Evolutionary conservation across 495 filamentous ascomycete genomes (phyloP), one percentile per base, ranked within the genome.

Genomic region (Sporormia fimetaria): DNA sequence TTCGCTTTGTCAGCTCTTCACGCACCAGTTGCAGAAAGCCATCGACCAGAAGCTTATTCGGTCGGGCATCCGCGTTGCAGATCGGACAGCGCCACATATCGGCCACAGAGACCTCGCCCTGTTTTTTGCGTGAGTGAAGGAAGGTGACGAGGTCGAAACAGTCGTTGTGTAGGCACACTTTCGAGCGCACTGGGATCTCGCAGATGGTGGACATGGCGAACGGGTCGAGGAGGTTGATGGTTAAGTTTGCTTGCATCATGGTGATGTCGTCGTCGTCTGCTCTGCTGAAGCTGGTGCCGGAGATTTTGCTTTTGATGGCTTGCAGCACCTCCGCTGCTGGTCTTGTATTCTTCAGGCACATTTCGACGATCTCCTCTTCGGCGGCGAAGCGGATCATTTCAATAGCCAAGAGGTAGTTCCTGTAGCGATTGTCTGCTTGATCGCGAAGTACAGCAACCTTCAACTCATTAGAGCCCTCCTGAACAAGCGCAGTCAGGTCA

Each of bases 141-240:
- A 81, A 94, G 0, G 73, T 85, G 18, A 84, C 73, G 16, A 90
- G 76, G 57, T 95, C 87, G 56, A 95, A 94, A 57, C 83, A 92
- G 59, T 94, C 83, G 24, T 74, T 61, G 56, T 95, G 87, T 5
- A 61, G 61, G 57, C 77, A 81, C 11, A 30, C 32, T 5, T 47
- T 61, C 10, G 82, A 75, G 12, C 86, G 76, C 5, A 73, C 82
- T 3, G 87, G 86, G 0, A 70, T 62, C 2, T 71, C 62, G 54
- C 80, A 86, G n/a, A 92, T 73, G 3, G 59, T 61, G 37, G 18
- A 42, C 0, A 74, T 67, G 33, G 67, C 76, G 58, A 83, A 86
- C 0, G 86, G 85, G 55, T 93, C 85, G 7, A 79, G 67, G 2
- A 94, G 68, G 41, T 78, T 71, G 46, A 95, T 72, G 16, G 68